Conservation (phyloP, 177 flowering plant genomes). For the Vitis hybrid region DNA sequence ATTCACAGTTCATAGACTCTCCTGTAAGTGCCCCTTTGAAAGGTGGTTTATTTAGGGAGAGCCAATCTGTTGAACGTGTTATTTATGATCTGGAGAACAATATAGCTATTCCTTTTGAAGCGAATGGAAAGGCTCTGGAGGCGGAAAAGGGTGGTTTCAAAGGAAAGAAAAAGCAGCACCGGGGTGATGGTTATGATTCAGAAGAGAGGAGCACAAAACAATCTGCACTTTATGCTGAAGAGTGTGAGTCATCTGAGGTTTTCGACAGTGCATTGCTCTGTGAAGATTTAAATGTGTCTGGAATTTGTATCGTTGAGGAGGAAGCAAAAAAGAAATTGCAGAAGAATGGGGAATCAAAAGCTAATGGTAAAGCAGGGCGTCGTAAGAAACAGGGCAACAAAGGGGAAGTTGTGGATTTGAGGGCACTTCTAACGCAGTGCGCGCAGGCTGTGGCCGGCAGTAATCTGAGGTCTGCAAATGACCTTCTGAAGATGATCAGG, state of each 20-base stretch:
- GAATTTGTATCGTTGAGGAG: no score
- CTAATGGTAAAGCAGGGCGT: neutral
- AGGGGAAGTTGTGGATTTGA: neutral
- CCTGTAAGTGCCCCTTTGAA: neutral
- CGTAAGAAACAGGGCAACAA: neutral
- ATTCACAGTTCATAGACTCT: constrained; percentile 2
- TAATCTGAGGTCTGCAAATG: constrained; percentile 10
- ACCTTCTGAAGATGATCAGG: constrained; percentile 14
- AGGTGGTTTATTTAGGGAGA: neutral
- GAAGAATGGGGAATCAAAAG: no score
- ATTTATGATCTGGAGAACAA: neutral
- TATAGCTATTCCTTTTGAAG: neutral
- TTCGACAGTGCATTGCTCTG: constrained; percentile 34
- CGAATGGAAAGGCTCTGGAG: neutral
- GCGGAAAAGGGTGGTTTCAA: neutral
- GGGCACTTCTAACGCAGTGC: constrained; percentile 11
- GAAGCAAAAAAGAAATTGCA: no score
- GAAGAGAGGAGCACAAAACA: constrained; percentile 31
- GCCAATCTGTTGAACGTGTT: neutral
- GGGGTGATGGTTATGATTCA: constrained; percentile 11
- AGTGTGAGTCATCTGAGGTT: constrained; percentile 19
- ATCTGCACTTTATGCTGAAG: constrained; percentile 19
- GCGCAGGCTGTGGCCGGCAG: constrained; percentile 10
- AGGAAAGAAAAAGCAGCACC: constrained; percentile 19
- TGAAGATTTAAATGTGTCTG: neutral